Base-by-base conservation (phyloP, 805 yeast genomes). In the Metschnikowia similis region DNA sequence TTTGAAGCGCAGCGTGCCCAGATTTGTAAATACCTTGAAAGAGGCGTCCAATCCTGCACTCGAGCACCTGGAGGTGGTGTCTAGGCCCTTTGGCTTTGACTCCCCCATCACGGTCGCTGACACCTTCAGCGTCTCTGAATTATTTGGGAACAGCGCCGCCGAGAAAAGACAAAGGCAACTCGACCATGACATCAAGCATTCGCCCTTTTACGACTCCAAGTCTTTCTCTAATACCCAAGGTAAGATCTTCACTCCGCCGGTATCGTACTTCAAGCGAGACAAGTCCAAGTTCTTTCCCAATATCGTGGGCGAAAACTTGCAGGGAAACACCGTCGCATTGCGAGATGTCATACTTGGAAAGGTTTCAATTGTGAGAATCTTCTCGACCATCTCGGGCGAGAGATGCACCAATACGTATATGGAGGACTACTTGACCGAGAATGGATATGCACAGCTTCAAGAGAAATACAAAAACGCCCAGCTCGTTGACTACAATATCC, bases 201-300 rank as follows among this genome's bases (percentile, higher is more conserved):
- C 77, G 11, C 75, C 75, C 6, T 68, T 72, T 56, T 72, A 70
- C 51, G 78, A 73, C 49, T 63, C 73, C 34, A 71, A 72, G 51
- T 71, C 76, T 2, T 73, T 60, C 46, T 54, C 45, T 31, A 85
- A 84, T 57, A 87, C 92, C 2, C 79, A 83, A 35, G 99, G 98
- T 26, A 89, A 90, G 67, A 75, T 91, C 54, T 94, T 90, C 71
- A 71, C 77, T 14, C 80, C 96, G 0, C 98, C 98, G 1, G 74
- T 79, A n/a, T 80, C 90, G 1, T 85, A 80, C 58, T 91, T 92
- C 79, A 80, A 79, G 52, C 69, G 74, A 10, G 91, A 87, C 7
- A 85, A 79, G 60, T 76, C 97, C 0, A 69, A 82, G 42, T 94
- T 81, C 64, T 89, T 94, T 69, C 96, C 98, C 8, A 90, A 90